Base-by-base conservation (phyloP, 1,284 basidiomycete genomes). In the Schizophyllum amplum region DNA sequence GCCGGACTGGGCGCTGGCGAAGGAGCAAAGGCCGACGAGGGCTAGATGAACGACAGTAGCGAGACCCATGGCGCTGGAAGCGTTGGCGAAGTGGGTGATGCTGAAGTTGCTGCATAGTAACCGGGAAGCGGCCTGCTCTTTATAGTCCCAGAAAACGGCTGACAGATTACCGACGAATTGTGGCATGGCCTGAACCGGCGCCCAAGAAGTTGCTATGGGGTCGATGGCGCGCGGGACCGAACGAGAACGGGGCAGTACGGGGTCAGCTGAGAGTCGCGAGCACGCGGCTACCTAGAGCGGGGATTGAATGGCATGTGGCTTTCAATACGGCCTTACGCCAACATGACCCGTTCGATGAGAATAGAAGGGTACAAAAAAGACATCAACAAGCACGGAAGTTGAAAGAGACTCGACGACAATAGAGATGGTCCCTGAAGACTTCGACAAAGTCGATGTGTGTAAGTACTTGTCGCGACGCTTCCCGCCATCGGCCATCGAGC, bases 1-100 rank as follows among this genome's bases (percentile, higher is more conserved):
- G 60, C 54, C 63, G 6, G 65, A 63, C 59, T 69, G 67, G 22
- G 64, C 61, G 17, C 56, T 52, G 13, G 61, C 65, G 33, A 42
- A 9, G 13, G 33, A 42, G 33, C 33, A 42, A 17, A 42, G 33
- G 33, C 33, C 33, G 33, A 42, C 13, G 33, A 42, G 33, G 33
- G 33, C 33, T 3, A 42, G 33, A 9, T 9, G 17, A 17, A 42
- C 33, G 17, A 17, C 17, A 17, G 33, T 13, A 4, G 33, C 33
- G 33, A 42, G 33, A 42, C 33, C 33, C 33, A 42, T 42, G 7
- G 33, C 33, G 17, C 33, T 17, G 17, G 17, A 17, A 42, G 13
- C 33, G 11, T 42, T 9, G 33, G 33, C 17, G 33, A 17, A 42
- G 13, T 13, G 33, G 33, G 33, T 13, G 33, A 17, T 42, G 33